These are phyloP conservation scores for Suillus sp. DNA, from an alignment of 768 basidiomycete species.

Conservation along the genomic window DNA sequence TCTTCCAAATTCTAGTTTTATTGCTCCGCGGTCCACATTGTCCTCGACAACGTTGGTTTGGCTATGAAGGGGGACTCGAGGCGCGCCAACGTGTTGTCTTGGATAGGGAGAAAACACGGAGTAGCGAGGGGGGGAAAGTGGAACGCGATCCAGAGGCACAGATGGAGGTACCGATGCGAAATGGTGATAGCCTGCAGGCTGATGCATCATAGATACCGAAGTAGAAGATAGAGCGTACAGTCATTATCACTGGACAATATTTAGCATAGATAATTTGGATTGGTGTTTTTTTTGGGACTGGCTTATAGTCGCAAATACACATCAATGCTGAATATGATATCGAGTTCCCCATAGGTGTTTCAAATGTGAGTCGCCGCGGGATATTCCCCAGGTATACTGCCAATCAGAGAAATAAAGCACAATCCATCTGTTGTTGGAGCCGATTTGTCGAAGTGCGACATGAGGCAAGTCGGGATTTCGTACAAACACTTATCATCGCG, in stretches of 20 bases:
- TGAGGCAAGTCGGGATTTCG: constrained; percentile 10
- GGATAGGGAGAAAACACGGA: constrained; percentile 12
- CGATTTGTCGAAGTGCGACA: not conserved
- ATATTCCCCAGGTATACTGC: not conserved
- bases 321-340: not conserved
- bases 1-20: constrained; percentile 56
- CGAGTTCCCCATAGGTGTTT: not conserved
- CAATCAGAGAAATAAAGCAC: not conserved
- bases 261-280: not conserved
- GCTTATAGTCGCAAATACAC: no score
- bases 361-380: not conserved
- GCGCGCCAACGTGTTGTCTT: constrained; percentile 42
- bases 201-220: not conserved
- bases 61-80: constrained; percentile 60
- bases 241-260: not conserved
- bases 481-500: constrained; percentile 4
- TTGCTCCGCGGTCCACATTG: constrained; percentile 70
- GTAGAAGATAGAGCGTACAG: not conserved
- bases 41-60: constrained; percentile 53
- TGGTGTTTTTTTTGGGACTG: not conserved
- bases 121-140: not conserved
- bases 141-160: constrained; percentile 10
- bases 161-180: constrained; percentile 16
- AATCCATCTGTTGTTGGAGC: constrained; percentile 2
- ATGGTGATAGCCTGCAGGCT: not conserved